Conservation (phyloP, 2,329 filamentous ascomycete genomes). For the Podosphaera aphanis region DNA sequence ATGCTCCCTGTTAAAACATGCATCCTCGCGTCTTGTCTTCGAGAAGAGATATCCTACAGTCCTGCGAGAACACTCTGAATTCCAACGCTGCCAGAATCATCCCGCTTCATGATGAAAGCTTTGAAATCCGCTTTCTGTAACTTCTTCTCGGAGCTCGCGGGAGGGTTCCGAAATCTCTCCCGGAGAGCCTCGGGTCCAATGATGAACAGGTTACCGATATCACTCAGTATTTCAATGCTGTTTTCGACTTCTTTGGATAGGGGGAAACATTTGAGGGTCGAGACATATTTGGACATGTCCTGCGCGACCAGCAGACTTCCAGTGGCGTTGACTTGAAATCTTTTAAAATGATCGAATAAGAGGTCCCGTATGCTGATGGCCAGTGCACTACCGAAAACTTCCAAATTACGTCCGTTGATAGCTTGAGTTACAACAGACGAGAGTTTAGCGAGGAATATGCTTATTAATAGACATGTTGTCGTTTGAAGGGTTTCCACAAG, state of each 20-base stretch:
- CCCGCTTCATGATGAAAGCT: conserved; percentile 62
- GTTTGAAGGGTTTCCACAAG: conserved; percentile 61
- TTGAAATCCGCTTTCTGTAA: conserved; percentile 48
- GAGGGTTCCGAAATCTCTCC: conserved; percentile 41
- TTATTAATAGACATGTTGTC: conserved; percentile 59
- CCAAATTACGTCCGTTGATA: conserved; percentile 64
- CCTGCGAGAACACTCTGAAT: conserved; percentile 58
- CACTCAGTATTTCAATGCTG: conserved; percentile 64
- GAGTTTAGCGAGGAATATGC: conserved; percentile 51
- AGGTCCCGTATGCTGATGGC: conserved; percentile 55
- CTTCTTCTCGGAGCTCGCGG: conserved; percentile 23
- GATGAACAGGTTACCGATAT: conserved; percentile 90
- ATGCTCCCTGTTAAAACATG: too few relatives aligned
- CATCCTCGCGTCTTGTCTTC: too few relatives aligned
- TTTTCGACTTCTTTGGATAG: conserved; percentile 42
- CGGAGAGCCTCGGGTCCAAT: conserved; percentile 59
- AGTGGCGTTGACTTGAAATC: conserved; percentile 77
- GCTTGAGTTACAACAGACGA: conserved; percentile 39
- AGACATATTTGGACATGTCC: conserved; percentile 82
- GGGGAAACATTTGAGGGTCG: conserved; percentile 64
- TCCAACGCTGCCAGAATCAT: conserved; percentile 59
- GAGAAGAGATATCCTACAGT: conserved; percentile 15
- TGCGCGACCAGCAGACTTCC: conserved; percentile 90
- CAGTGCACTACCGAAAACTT: conserved; percentile 62
- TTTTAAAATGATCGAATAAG: conserved; percentile 81